Percentiles rank a stretch among this genome's conserved stretches.
phyloP scores from a whole-genome alignment of 2,329 filamentous ascomycete species.

The Nemania abortiva region DNA sequence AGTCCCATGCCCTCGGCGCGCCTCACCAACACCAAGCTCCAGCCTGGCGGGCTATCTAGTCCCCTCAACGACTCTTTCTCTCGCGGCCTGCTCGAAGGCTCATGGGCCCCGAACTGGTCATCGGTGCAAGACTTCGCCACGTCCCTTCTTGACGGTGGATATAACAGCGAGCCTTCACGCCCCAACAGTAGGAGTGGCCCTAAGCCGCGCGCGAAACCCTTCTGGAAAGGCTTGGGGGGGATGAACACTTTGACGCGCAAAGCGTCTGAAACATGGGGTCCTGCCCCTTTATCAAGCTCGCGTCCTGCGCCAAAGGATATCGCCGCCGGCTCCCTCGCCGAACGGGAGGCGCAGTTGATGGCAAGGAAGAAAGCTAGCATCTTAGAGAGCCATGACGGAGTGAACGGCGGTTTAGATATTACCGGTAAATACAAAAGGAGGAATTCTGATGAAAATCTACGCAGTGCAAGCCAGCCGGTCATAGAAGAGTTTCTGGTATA shows the following conservation, averaged over 20 bases:
- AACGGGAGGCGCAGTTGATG: constrained; percentile 66
- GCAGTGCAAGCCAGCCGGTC: constrained; percentile 64
- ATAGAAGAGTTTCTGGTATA: constrained; percentile 86
- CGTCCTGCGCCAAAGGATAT: constrained; percentile 61
- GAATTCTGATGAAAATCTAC: constrained; percentile 72
- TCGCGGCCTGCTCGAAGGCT: constrained; percentile 61
- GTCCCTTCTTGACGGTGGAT: constrained; percentile 56
- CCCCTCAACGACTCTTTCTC: constrained; percentile 51
- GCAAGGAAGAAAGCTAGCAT: constrained; percentile 70
- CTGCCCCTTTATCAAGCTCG: constrained; percentile 57
- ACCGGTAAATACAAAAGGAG: constrained; percentile 72
- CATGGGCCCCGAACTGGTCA: constrained; percentile 66
- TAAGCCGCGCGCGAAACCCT: constrained; percentile 48
- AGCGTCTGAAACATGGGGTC: constrained; percentile 61
- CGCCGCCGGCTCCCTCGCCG: constrained; percentile 65
- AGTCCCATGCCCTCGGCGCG: constrained; percentile 64
- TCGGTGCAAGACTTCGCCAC: constrained; percentile 67
- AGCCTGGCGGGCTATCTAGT: constrained; percentile 46
- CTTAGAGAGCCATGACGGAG: constrained; percentile 70
- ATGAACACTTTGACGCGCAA: constrained; percentile 43
- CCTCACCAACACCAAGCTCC: constrained; percentile 49
- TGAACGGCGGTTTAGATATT: constrained; percentile 69
- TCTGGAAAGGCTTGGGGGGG: constrained; percentile 49
- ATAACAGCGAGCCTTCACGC: constrained; percentile 52
- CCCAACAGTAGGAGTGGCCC: constrained; percentile 49